These are phyloP conservation scores for Candida tetrigidarum DNA, from an alignment of 1,139 yeast species.

Conservation along the genomic window DNA sequence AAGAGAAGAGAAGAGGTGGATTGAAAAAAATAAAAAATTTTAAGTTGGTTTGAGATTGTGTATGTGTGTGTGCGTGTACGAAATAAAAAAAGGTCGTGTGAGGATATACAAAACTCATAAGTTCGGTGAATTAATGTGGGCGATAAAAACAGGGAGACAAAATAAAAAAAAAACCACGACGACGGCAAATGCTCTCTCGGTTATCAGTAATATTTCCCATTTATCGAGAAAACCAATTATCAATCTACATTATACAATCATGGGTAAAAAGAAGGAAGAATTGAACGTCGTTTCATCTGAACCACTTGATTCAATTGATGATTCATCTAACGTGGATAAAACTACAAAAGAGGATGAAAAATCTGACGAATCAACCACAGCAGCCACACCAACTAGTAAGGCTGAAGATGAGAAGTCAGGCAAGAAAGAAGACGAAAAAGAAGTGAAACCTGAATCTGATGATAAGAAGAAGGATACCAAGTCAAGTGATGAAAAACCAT, in stretches of 20 bases:
- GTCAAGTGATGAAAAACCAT: background rate
- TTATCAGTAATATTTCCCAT: background rate
- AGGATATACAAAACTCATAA: background rate
- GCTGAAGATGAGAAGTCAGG: slow-evolving; percentile 5
- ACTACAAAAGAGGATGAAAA: slow-evolving; percentile 11
- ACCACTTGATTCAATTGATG: slow-evolving; percentile 33
- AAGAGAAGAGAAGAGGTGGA: slow-evolving; percentile 18
- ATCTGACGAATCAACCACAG: slow-evolving; percentile 6
- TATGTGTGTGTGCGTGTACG: too few relatives aligned
- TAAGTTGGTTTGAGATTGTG: too few relatives aligned
- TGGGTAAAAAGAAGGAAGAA: slow-evolving; percentile 25
- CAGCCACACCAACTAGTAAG: slow-evolving; percentile 5
- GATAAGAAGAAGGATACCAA: slow-evolving; percentile 12
- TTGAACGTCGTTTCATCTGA: slow-evolving; percentile 39
- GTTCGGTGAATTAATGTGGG: background rate
- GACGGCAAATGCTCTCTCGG: too few relatives aligned
- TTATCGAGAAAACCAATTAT: too few relatives aligned
- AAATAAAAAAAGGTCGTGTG: slow-evolving; percentile 10
- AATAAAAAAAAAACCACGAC: too few relatives aligned
- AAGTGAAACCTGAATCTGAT: slow-evolving; percentile 11
- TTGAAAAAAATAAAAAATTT: slow-evolving; percentile 11
- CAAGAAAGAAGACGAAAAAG: slow-evolving; percentile 7
- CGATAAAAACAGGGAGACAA: background rate
- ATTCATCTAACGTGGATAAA: slow-evolving; percentile 11
- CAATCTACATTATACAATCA: background rate